Conservation (phyloP, 2,329 filamentous ascomycete species). For the Chaetomium sp. region DNA sequence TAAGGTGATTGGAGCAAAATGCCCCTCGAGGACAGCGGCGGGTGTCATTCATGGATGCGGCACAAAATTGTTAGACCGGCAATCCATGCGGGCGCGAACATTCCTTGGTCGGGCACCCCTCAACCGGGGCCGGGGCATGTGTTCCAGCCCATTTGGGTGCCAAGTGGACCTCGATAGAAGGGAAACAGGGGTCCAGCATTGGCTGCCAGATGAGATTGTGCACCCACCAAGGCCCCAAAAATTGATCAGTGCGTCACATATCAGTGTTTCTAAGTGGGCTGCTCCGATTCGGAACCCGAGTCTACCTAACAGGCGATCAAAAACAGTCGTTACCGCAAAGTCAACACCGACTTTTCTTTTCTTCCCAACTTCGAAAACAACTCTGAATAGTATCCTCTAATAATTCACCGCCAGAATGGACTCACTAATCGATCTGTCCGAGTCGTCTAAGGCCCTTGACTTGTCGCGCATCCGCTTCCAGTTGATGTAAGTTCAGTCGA, state of each 20-base stretch:
- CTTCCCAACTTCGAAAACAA: neutral
- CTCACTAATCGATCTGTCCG: constrained; percentile 81
- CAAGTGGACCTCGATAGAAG: neutral
- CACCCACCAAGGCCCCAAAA: constrained; percentile 12
- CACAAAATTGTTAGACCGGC: constrained; percentile 24
- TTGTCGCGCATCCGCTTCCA: constrained; percentile 91
- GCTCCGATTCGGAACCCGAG: constrained; percentile 12
- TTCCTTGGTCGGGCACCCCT: neutral
- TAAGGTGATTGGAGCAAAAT: constrained; percentile 15
- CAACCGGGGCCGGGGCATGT: neutral
- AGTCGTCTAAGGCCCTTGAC: constrained; percentile 83
- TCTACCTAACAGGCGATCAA: neutral
- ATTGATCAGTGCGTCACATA: constrained; percentile 16
- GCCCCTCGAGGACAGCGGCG: constrained; percentile 19
- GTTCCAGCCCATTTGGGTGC: neutral
- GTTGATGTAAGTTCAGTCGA: constrained; percentile 67
- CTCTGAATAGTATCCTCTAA: neutral
- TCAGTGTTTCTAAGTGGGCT: neutral
- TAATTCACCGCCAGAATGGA: constrained; percentile 66
- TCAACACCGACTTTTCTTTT: neutral
- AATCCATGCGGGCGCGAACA: constrained; percentile 18
- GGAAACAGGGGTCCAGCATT: neutral
- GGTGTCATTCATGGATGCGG: constrained; percentile 2
- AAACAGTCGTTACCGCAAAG: neutral
- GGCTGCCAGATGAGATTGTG: neutral